Evolutionary conservation across 2,329 filamentous ascomycete genomes (phyloP).

Genomic region (Pestalotiopsis sp.): DNA sequence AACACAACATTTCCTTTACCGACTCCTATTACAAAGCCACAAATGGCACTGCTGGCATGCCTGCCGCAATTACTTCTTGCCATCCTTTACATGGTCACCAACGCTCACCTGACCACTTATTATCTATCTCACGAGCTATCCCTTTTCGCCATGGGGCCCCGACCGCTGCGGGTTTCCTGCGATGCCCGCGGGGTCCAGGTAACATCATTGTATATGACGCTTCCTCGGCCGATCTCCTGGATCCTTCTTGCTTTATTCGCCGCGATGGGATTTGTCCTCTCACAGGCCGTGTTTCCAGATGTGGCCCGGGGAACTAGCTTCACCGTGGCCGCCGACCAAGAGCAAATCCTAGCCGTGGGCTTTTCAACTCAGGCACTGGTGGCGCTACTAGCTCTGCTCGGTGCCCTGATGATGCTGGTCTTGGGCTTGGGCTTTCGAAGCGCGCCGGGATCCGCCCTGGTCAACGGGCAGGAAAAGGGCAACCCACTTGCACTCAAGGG

Average conservation of each 20-base stretch:
- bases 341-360: conserved; percentile 36
- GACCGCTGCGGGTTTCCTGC: conserved; percentile 47
- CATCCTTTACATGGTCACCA: conserved; percentile 48
- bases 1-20: conserved; percentile 35
- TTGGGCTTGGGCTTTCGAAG: conserved; percentile 42
- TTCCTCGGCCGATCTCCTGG: conserved; percentile 50
- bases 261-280: conserved; percentile 47
- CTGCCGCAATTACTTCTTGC: conserved; percentile 53
- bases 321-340: conserved; percentile 6
- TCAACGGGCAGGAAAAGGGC: conserved; percentile 38
- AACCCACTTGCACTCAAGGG: conserved; percentile 52
- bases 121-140: conserved; percentile 54
- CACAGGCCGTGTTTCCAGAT: conserved; percentile 43
- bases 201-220: conserved; percentile 50
- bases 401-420: conserved; percentile 35
- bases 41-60: conserved; percentile 39
- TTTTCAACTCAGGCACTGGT: conserved; percentile 47
- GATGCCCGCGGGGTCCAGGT: conserved; percentile 46
- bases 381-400: conserved; percentile 42
- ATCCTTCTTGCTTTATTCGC: conserved; percentile 45
- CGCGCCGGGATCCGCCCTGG: conserved; percentile 37
- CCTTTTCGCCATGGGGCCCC: conserved; percentile 40
- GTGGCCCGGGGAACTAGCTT: conserved; percentile 21
- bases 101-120: conserved; percentile 49
- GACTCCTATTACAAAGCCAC: conserved; percentile 25